Evolutionary conservation across 495 filamentous ascomycete species (phyloP), one percentile per base, ranked within the genome.

Genomic region (Podospora pseudoanserina): DNA sequence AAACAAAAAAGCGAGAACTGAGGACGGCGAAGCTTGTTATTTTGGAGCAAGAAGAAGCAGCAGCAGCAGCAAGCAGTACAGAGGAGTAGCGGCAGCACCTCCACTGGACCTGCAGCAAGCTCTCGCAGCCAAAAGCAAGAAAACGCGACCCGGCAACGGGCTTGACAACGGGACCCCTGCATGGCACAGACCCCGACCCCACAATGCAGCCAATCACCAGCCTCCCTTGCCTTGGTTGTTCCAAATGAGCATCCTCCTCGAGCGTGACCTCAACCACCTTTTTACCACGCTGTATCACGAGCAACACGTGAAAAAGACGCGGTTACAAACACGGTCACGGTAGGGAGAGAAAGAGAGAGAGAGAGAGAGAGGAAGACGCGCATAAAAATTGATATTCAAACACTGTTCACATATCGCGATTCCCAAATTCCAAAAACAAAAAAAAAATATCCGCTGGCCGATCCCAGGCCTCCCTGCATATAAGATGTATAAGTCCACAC

Each of bases 91-190:
- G 23, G 23, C 23, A 23, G 23, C 23, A 23, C 23, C 23, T 23
- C 23, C 23, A 23, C 1, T 23, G 30, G 30, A 32, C 30, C 30
- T 32, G 30, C 30, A 32, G 30, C 30, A 32, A 7, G 23, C 23
- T 23, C 30, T 4, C 30, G 30, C 30, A 32, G 30, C 30, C 7
- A 32, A 32, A 32, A 32, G 4, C 30, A 32, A 32, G 30, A 32
- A 49, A 59, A 39, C 57, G 65, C 65, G 65, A 67, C 65, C 65
- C 58, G 54, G 63, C 62, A 23, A 64, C 62, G 39, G 39, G 13
- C 39, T 49, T 53, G 32, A 27, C 54, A 53, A n/a, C 63, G 23
- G n/a, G 63, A 54, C 32, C 63, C 39, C 16, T 49, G 32, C 34
- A 15, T 19, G n/a, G 39, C 63, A 23, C 19, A 19, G 18, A 20